phyloP scores from a whole-genome alignment of 306 rosid species.

The Medicago truncatula region DNA sequence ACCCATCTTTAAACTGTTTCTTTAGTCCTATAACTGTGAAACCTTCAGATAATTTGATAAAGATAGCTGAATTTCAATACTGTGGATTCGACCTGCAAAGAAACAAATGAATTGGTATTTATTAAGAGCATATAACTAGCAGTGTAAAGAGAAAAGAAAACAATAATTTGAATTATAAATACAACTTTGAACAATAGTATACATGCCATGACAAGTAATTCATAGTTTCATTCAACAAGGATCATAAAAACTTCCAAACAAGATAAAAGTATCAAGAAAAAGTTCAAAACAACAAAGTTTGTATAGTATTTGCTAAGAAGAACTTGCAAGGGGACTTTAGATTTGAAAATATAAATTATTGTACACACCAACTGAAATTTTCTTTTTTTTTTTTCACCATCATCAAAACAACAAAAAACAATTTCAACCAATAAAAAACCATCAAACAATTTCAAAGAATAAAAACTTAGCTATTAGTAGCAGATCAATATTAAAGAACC shows the following conservation, averaged over 20 bases:
- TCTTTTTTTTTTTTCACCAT: slow-evolving; percentile 25
- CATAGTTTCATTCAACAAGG: slow-evolving; percentile 9
- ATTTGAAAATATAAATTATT: slow-evolving; percentile 14
- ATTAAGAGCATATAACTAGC: slow-evolving; percentile 6
- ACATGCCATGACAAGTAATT: slow-evolving; percentile 8
- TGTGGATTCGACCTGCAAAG: slow-evolving; percentile 40
- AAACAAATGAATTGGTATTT: slow-evolving; percentile 19
- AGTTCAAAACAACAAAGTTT: background rate
- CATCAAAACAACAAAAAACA: slow-evolving; percentile 9
- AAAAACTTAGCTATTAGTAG: slow-evolving; percentile 12
- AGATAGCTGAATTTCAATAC: slow-evolving; percentile 42
- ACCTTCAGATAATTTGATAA: slow-evolving; percentile 37
- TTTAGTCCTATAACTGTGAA: slow-evolving; percentile 23
- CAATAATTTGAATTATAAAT: slow-evolving; percentile 20
- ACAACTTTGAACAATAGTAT: slow-evolving; percentile 12
- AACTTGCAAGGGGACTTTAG: slow-evolving; percentile 38
- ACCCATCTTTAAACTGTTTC: slow-evolving; percentile 68
- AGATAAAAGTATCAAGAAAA: background rate
- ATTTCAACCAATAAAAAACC: no score
- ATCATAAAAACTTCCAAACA: slow-evolving; percentile 1
- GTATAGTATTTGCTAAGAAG: background rate
- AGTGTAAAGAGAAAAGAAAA: slow-evolving; percentile 14
- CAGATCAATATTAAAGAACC: slow-evolving; percentile 43
- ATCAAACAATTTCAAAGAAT: slow-evolving; percentile 4
- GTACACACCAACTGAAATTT: slow-evolving; percentile 10